Base-by-base conservation (phyloP, 2,329 filamentous ascomycete species). In the Cryoendolithus antarcticus region DNA sequence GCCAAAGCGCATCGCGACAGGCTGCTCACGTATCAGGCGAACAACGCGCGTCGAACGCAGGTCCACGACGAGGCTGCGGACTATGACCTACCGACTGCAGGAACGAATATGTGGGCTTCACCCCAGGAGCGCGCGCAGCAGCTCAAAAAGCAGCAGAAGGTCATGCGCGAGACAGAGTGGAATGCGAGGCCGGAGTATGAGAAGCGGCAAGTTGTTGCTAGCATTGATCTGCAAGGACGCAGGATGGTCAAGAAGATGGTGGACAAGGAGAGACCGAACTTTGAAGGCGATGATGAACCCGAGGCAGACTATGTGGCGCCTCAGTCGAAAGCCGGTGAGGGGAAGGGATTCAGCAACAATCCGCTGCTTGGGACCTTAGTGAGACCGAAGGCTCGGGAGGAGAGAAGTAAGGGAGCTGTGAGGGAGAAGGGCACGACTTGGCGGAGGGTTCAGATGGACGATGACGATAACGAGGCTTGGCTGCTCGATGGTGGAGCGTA, bases 41-140 rank as follows among this genome's bases (percentile, higher is more conserved):
- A 93, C 52, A 94, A 93, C 49, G 85, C 86, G 0, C 74, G 75
- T 43, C 71, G 88, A 32, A 95, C 88, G 1, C 84, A 79, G 10
- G 81, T 95, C 10, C 75, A 86, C 30, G 88, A 95, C 52, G 86
- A 94, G 62, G 86, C 86, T 0, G 76, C 79, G 1, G 80, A 84
- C 53, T 81, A 75, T 47, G 79, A 83, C 48, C 75, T 75, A 0
- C 74, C 77, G 0, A 67, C 38, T 52, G 59, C 65, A 27, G 74
- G 77, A 4, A 68, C 73, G 4, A 86, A 74, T 49, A 80, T 91
- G 64, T 94, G 86, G 86, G 82, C 86, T 36, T 85, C 68, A 10
- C 85, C 86, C 0, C 78, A 83, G 46, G 85, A 93, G 59, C 72
- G 86, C 32, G 88, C 86, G 1, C 69, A 78, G 47, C 85, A 91